Percentiles rank a stretch among this genome's conserved stretches.
These are phyloP conservation scores for Eucalyptus microcorys DNA, from an alignment of 345 rosid species.

Conservation along the genomic window DNA sequence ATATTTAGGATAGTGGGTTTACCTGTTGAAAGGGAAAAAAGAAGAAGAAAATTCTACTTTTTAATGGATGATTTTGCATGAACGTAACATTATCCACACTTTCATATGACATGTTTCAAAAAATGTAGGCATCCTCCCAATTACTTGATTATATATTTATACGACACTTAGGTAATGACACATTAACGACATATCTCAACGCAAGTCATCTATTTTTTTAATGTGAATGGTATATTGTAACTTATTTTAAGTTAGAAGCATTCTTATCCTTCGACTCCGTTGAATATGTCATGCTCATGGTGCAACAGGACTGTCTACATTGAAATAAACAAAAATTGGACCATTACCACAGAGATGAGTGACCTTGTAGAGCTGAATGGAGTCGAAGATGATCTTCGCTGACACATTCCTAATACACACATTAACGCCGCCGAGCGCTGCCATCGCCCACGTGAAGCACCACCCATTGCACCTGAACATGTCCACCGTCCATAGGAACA, in stretches of 20 bases:
- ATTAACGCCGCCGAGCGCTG: slow-evolving; percentile 42
- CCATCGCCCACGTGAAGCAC: slow-evolving; percentile 52
- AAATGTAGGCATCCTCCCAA: neutral
- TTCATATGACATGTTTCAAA: neutral
- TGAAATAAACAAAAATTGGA: neutral
- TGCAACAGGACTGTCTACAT: neutral
- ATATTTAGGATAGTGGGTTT: slow-evolving; percentile 22
- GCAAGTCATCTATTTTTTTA: neutral
- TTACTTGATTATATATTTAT: too few relatives aligned
- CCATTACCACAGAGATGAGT: slow-evolving; percentile 33
- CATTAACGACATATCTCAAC: too few relatives aligned
- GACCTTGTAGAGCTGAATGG: slow-evolving; percentile 15
- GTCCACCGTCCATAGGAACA: slow-evolving; percentile 51
- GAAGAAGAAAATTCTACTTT: neutral
- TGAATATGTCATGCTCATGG: neutral
- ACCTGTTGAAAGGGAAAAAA: neutral
- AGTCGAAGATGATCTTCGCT: slow-evolving; percentile 11
- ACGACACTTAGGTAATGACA: too few relatives aligned
- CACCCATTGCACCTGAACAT: slow-evolving; percentile 72
- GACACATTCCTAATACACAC: slow-evolving; percentile 30
- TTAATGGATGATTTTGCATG: neutral
- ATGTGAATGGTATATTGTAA: neutral
- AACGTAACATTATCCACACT: neutral
- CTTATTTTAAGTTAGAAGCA: too few relatives aligned
- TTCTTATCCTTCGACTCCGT: neutral